These are phyloP conservation scores for Beauveria australis DNA, from an alignment of 2,329 filamentous ascomycete species.

Conservation along the genomic window DNA sequence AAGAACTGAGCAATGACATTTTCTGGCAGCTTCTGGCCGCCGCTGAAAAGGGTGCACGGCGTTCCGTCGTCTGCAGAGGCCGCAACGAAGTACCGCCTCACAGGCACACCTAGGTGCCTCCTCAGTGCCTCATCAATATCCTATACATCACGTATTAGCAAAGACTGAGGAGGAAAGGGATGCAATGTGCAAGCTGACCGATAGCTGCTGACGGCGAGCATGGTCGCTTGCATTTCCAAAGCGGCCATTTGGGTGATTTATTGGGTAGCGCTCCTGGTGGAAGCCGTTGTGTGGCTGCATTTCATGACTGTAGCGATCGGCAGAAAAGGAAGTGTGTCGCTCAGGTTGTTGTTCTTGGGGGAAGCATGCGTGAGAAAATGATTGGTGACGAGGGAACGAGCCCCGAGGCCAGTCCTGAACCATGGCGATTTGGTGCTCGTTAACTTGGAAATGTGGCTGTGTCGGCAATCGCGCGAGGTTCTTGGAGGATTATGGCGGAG, in stretches of 20 bases:
- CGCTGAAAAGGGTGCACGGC: constrained; percentile 37
- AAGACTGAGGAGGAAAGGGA: neutral
- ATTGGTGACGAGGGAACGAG: constrained; percentile 27
- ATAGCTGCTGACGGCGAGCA: constrained; percentile 23
- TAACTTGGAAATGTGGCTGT: neutral
- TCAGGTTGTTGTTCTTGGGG: neutral
- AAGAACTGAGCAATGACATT: constrained; percentile 38
- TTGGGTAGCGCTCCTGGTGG: constrained; percentile 17
- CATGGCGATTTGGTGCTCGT: constrained; percentile 22
- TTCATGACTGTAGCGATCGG: constrained; percentile 23
- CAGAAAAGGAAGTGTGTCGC: constrained; percentile 23
- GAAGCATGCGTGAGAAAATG: constrained; percentile 13
- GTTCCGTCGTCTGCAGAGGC: constrained; percentile 40
- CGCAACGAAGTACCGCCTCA: constrained; percentile 44
- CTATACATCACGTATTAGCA: constrained; percentile 20
- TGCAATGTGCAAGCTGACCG: neutral
- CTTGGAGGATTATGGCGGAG: neutral
- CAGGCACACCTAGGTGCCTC: constrained; percentile 43
- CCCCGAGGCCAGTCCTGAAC: constrained; percentile 34
- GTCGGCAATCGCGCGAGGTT: neutral
- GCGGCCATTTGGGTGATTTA: constrained; percentile 24
- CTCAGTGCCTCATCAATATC: constrained; percentile 43
- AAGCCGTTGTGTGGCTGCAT: constrained; percentile 11
- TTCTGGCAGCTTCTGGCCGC: constrained; percentile 29
- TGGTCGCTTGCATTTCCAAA: constrained; percentile 27